Conservation (phyloP, 495 filamentous ascomycete species). For the Penicillium daleae region DNA sequence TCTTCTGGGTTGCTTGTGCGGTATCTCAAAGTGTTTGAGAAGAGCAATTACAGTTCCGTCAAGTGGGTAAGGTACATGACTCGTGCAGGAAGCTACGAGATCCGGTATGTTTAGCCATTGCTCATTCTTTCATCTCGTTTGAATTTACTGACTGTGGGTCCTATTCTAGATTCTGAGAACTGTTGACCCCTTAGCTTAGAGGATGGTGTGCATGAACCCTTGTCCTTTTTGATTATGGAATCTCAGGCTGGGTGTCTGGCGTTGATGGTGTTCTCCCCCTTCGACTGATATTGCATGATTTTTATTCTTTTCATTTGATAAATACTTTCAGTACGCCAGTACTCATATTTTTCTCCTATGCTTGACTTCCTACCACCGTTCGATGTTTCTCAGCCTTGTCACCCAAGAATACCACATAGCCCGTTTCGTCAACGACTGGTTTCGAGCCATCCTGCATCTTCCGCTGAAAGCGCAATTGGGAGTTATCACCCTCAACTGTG, state of each 20-base stretch:
- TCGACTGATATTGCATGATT: constrained; percentile 9
- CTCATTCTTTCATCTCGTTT: background rate
- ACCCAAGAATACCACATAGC: background rate
- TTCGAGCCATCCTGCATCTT: background rate
- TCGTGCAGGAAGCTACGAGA: constrained; percentile 69
- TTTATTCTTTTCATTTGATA: background rate
- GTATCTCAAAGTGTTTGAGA: constrained; percentile 99
- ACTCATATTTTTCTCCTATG: background rate
- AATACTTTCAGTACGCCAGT: background rate
- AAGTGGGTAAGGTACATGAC: constrained; percentile 99
- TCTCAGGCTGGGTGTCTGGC: constrained; percentile 30
- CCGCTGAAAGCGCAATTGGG: background rate
- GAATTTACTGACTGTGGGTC: background rate
- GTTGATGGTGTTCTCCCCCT: constrained; percentile 30
- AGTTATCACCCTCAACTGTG: background rate
- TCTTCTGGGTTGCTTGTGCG: constrained; percentile 87
- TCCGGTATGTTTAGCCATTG: constrained; percentile 44
- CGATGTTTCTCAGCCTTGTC: background rate
- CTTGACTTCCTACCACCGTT: background rate
- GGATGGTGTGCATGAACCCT: constrained; percentile 12
- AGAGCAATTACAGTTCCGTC: constrained; percentile 96
- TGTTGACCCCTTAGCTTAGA: background rate
- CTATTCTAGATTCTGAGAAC: constrained; percentile 17
- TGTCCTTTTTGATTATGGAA: constrained; percentile 11
- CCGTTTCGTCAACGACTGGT: background rate